A percentile compares a stretch with the other conserved stretches of the same genome.
These are phyloP conservation scores for Petunia secreta DNA, from an alignment of 257 asterid species.

Conservation along the genomic window DNA sequence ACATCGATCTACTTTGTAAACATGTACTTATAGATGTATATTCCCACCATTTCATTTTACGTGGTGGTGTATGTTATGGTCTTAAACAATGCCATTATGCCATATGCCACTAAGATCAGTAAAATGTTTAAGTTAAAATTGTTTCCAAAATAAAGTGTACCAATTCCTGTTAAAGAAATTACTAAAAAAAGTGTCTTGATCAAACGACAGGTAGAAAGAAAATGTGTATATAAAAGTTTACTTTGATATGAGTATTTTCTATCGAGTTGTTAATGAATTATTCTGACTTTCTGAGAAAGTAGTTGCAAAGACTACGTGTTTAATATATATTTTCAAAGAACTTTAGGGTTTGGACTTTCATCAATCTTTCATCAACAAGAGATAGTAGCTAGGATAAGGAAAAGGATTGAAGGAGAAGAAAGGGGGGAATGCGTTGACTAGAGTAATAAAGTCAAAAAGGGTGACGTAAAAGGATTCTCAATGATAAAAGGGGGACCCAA, in stretches of 20 bases:
- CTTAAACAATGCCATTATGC: no score
- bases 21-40: background rate
- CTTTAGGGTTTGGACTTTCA: background rate
- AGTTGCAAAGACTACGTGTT: background rate
- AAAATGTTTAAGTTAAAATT: no score
- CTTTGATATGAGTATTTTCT: background rate
- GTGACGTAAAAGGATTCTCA: slow-evolving; percentile 59
- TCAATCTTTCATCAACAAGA: background rate
- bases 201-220: no score
- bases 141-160: no score
- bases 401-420: background rate
- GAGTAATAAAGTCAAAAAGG: slow-evolving; percentile 48
- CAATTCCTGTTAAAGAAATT: no score
- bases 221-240: no score
- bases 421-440: slow-evolving; percentile 49
- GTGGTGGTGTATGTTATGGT: background rate
- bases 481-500: slow-evolving; percentile 66
- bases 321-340: background rate
- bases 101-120: no score
- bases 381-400: background rate
- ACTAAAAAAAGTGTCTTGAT: no score
- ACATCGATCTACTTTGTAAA: background rate
- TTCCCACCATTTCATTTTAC: background rate
- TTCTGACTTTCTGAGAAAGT: background rate
- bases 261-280: background rate